These are phyloP conservation scores for Carallia pectinifolia DNA, from an alignment of 345 rosid species.

Conservation along the genomic window DNA sequence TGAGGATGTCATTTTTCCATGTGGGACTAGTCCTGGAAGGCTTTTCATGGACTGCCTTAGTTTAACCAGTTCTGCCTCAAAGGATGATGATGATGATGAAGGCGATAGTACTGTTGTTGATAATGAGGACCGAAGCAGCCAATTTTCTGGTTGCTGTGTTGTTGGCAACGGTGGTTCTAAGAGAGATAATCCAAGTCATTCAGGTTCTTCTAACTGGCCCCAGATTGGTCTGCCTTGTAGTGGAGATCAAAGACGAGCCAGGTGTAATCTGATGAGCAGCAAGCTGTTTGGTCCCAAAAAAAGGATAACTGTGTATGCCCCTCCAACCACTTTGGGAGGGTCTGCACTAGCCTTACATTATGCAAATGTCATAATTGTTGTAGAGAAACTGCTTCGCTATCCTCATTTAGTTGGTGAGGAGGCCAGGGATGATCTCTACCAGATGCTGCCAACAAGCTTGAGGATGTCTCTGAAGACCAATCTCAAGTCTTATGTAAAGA, in stretches of 20 bases:
- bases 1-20: slow-evolving; percentile 70
- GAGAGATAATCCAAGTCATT: slow-evolving; percentile 30
- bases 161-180: slow-evolving; percentile 32
- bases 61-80: slow-evolving; percentile 63
- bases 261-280: slow-evolving; percentile 16
- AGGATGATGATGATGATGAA: slow-evolving; percentile 47
- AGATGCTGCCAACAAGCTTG: slow-evolving; percentile 86
- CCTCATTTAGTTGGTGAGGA: slow-evolving; percentile 96
- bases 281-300: slow-evolving; percentile 53
- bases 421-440: slow-evolving; percentile 92
- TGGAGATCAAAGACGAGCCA: slow-evolving; percentile 36
- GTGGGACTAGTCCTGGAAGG: slow-evolving; percentile 81
- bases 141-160: slow-evolving; percentile 42
- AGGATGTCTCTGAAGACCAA: slow-evolving; percentile 56
- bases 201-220: slow-evolving; percentile 25
- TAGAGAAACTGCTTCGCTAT: slow-evolving; percentile 82
- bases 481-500: slow-evolving; percentile 71
- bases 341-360: slow-evolving; percentile 87
- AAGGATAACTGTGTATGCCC: slow-evolving; percentile 48
- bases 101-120: slow-evolving; percentile 28
- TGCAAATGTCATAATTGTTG: slow-evolving; percentile 80
- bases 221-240: slow-evolving; percentile 24
- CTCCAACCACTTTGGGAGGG: slow-evolving; percentile 80
- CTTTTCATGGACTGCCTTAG: slow-evolving; percentile 82
- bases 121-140: slow-evolving; percentile 40